Conservation (phyloP, 2,329 filamentous ascomycete species). For the Drechslerella coelobrocha region DNA sequence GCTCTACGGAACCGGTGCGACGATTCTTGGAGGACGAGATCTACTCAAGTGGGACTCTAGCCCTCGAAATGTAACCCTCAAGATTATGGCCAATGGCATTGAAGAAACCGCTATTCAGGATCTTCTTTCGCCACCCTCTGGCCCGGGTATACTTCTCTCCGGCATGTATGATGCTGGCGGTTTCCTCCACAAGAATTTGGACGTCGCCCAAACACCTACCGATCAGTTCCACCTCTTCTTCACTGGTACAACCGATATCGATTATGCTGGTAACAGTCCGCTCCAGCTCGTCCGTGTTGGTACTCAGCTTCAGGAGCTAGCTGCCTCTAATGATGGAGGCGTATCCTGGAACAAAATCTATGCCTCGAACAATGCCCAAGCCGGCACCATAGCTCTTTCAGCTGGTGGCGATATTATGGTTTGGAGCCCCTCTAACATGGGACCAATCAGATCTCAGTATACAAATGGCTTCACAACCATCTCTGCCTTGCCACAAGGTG, state of each 20-base stretch:
- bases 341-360: slow-evolving; percentile 63
- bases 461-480: slow-evolving; percentile 62
- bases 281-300: slow-evolving; percentile 64
- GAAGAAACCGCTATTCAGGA: slow-evolving; percentile 65
- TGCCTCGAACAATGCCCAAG: slow-evolving; percentile 60
- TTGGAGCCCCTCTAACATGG: slow-evolving; percentile 53
- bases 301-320: slow-evolving; percentile 60
- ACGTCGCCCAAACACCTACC: slow-evolving; percentile 59
- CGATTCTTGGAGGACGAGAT: slow-evolving; percentile 65
- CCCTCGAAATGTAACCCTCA: slow-evolving; percentile 61
- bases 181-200: slow-evolving; percentile 60
- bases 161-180: slow-evolving; percentile 65
- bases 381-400: slow-evolving; percentile 63
- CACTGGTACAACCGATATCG: slow-evolving; percentile 61
- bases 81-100: slow-evolving; percentile 65
- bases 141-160: slow-evolving; percentile 62
- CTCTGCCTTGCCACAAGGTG: slow-evolving; percentile 60
- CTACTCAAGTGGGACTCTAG: slow-evolving; percentile 65
- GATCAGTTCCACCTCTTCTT: slow-evolving; percentile 63
- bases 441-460: slow-evolving; percentile 52
- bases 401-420: slow-evolving; percentile 62
- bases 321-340: slow-evolving; percentile 64
- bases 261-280: slow-evolving; percentile 56
- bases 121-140: slow-evolving; percentile 62
- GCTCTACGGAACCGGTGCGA: slow-evolving; percentile 68